Percentiles rank a stretch among this genome's conserved stretches.
phyloP scores from a whole-genome alignment of 2,329 filamentous ascomycete species.

The Talaromyces rugulosus region DNA sequence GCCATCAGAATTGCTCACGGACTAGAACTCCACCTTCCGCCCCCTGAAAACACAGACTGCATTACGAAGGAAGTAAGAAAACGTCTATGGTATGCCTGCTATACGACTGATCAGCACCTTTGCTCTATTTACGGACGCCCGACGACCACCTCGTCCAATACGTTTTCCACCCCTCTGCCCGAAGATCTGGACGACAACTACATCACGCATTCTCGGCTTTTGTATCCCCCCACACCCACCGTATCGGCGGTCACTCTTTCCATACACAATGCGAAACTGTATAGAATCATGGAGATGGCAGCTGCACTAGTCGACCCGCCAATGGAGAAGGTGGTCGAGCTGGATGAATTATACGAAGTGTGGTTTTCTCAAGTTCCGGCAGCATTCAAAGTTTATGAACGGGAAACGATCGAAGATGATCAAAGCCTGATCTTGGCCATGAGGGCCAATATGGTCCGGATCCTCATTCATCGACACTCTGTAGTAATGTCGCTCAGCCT shows the following conservation, averaged over 20 bases:
- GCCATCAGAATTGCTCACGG: conserved; percentile 13
- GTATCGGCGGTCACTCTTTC: conserved; percentile 8
- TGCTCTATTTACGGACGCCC: conserved; percentile 12
- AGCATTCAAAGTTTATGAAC: conserved; percentile 5
- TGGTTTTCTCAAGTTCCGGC: conserved; percentile 9
- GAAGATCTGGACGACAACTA: conserved; percentile 13
- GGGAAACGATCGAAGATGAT: conserved; percentile 5
- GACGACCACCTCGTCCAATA: conserved; percentile 10
- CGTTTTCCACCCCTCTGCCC: conserved; percentile 10
- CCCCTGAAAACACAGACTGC: conserved; percentile 7
- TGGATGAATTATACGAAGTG: conserved; percentile 11
- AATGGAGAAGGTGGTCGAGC: conserved; percentile 11
- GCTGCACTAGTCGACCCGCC: conserved; percentile 9
- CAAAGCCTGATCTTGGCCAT: conserved; percentile 10
- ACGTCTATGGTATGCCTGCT: conserved; percentile 14
- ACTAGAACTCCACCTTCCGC: conserved; percentile 11
- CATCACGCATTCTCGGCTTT: conserved; percentile 8
- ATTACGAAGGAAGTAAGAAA: conserved; percentile 12
- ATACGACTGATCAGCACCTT: conserved; percentile 11
- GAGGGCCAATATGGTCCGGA: conserved; percentile 12
- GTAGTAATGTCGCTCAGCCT: conserved; percentile 8
- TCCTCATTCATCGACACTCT: conserved; percentile 12
- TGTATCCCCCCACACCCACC: conserved; percentile 8
- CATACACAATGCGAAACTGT: conserved; percentile 12
- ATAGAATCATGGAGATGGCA: conserved; percentile 11